These are phyloP conservation scores for Mrakia gelida DNA, from an alignment of 768 basidiomycete species.

Conservation along the genomic window DNA sequence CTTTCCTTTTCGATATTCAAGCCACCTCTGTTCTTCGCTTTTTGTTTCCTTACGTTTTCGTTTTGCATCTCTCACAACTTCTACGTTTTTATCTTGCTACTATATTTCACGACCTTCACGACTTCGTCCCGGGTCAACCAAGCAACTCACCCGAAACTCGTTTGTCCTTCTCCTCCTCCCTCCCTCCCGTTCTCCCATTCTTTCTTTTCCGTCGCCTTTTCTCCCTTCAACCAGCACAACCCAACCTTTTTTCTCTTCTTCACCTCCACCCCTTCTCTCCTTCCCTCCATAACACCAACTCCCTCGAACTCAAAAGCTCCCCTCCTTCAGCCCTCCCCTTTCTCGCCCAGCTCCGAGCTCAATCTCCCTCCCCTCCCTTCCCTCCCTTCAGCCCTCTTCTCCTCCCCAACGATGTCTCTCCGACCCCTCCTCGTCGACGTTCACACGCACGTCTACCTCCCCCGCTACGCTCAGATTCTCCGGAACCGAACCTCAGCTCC, in stretches of 20 bases:
- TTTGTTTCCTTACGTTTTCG: neutral
- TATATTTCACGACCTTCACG: too few species aligned
- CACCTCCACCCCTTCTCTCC: neutral
- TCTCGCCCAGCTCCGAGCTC: neutral
- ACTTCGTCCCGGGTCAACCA: too few species aligned
- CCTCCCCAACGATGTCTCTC: neutral
- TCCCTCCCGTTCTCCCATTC: too few species aligned
- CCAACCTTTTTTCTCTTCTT: neutral
- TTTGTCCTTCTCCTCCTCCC: too few species aligned
- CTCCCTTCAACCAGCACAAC: too few species aligned
- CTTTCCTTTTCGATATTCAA: neutral
- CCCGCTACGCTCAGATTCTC: constrained; percentile 63
- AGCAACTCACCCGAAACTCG: too few species aligned
- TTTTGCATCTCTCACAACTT: neutral
- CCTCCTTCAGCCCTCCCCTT: neutral
- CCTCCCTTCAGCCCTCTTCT: neutral
- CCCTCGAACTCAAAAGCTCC: neutral
- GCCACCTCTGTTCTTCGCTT: neutral
- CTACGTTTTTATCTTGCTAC: too few species aligned
- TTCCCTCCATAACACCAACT: neutral
- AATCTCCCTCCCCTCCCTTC: neutral
- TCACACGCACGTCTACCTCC: constrained; percentile 77
- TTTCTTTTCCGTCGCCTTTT: too few species aligned
- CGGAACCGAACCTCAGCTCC: constrained; percentile 62
- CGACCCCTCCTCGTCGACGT: constrained; percentile 62